These are phyloP conservation scores for Mallotus japonicus DNA, from an alignment of 441 rosid genomes.

Conservation along the genomic window DNA sequence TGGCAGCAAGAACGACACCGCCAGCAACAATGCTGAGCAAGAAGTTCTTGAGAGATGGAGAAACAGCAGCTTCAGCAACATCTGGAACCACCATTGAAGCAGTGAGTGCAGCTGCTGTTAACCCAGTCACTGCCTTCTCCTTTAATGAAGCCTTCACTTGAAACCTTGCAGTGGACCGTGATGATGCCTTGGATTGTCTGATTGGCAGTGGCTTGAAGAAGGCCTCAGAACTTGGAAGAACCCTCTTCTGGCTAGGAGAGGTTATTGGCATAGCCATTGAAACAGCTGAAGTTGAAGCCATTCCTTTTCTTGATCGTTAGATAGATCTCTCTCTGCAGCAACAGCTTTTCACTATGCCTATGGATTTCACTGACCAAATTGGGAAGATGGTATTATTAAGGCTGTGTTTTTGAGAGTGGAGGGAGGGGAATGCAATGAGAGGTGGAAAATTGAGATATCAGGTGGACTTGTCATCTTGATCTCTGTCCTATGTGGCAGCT, in stretches of 20 bases:
- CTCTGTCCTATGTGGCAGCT: conserved; percentile 53
- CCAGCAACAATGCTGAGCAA: conserved; percentile 83
- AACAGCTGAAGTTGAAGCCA: conserved; percentile 73
- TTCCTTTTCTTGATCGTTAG: conserved; percentile 1
- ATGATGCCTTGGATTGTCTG: conserved; percentile 38
- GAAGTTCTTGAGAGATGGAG: conserved; percentile 87
- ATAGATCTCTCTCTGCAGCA: conserved; percentile 12
- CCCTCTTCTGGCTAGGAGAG: conserved; percentile 36
- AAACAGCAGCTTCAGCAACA: conserved; percentile 72
- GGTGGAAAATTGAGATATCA: conserved; percentile 38
- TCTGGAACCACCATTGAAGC: conserved; percentile 76
- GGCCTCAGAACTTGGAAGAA: conserved; percentile 32
- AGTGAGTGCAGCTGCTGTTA: conserved; percentile 69
- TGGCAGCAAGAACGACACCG: conserved; percentile 54
- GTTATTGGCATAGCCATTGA: conserved; percentile 62
- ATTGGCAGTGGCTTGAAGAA: conserved; percentile 55
- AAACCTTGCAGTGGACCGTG: conserved; percentile 33
- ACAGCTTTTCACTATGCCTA: not conserved
- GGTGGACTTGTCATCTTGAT: conserved; percentile 24
- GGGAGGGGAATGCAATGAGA: conserved; percentile 25
- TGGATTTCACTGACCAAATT: conserved; percentile 17
- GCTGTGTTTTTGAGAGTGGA: conserved; percentile 12
- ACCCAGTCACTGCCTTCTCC: conserved; percentile 62
- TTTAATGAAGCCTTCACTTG: conserved; percentile 65
- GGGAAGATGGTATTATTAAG: conserved; percentile 11